Conservation (phyloP, 306 rosid species). For the Cucurbita argyrosperma region DNA sequence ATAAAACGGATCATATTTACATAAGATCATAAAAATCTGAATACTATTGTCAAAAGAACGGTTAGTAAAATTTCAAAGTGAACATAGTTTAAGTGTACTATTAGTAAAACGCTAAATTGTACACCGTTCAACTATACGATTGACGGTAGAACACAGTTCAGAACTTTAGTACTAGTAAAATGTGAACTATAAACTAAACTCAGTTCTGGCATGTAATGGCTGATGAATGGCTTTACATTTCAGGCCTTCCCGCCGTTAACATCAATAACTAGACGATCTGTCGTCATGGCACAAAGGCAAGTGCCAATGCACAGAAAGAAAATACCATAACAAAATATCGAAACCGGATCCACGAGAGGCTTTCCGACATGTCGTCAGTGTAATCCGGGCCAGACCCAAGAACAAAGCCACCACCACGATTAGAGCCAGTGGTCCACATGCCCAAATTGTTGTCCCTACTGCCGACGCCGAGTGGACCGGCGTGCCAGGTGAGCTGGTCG, state of each 20-base stretch:
- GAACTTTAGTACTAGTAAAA: background rate
- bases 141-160: too few relatives aligned
- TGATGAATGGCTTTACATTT: background rate
- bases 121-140: too few relatives aligned
- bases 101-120: too few relatives aligned
- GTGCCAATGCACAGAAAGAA: background rate
- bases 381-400: conserved; percentile 26
- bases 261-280: background rate
- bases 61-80: too few relatives aligned
- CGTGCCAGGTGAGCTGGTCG: conserved; percentile 41
- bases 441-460: conserved; percentile 65
- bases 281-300: background rate
- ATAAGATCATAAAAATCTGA: too few relatives aligned
- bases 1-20: too few relatives aligned
- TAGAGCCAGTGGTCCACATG: conserved; percentile 38
- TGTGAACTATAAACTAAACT: background rate
- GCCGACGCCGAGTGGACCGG: conserved; percentile 73
- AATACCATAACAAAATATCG: background rate
- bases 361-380: conserved; percentile 41
- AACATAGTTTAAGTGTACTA: too few relatives aligned
- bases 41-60: too few relatives aligned
- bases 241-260: background rate
- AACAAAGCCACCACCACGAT: conserved; percentile 11
- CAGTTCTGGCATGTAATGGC: background rate
- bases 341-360: background rate